phyloP scores from a whole-genome alignment of 441 rosid genomes.

The Biscutella laevigata region DNA sequence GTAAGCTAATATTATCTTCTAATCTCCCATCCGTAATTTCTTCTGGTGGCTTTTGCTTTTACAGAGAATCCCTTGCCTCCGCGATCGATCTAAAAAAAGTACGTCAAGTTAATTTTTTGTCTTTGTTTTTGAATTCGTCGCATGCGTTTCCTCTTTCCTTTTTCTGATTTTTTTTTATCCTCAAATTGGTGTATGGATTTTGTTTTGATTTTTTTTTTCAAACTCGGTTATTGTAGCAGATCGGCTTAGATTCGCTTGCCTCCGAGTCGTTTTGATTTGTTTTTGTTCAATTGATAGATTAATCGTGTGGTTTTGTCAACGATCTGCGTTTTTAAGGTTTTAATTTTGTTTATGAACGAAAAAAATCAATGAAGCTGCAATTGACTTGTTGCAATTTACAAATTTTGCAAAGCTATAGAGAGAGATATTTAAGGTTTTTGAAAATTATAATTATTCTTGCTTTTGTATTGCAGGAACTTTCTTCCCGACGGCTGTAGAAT shows the following conservation, averaged over 20 bases:
- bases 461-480: constrained; percentile 33
- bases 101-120: constrained; percentile 8
- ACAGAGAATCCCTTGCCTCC: constrained; percentile 21
- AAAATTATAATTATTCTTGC: constrained; percentile 20
- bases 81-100: constrained; percentile 27
- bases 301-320: background rate
- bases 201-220: background rate
- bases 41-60: background rate
- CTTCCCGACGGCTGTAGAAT: constrained; percentile 33
- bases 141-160: background rate
- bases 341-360: background rate
- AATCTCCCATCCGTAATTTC: background rate
- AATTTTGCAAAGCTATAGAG: background rate
- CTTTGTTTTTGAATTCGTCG: background rate
- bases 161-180: constrained; percentile 10
- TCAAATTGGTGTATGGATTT: no score
- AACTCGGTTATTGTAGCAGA: constrained; percentile 20
- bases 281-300: constrained; percentile 2
- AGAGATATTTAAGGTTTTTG: no score
- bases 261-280: background rate
- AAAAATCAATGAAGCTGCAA: background rate
- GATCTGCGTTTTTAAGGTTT: constrained; percentile 14
- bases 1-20: constrained; percentile 10
- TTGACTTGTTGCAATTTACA: constrained; percentile 4
- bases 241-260: constrained; percentile 18